phyloP scores from a whole-genome alignment of 345 rosid genomes.

The Cardamine chenopodiifolia region DNA sequence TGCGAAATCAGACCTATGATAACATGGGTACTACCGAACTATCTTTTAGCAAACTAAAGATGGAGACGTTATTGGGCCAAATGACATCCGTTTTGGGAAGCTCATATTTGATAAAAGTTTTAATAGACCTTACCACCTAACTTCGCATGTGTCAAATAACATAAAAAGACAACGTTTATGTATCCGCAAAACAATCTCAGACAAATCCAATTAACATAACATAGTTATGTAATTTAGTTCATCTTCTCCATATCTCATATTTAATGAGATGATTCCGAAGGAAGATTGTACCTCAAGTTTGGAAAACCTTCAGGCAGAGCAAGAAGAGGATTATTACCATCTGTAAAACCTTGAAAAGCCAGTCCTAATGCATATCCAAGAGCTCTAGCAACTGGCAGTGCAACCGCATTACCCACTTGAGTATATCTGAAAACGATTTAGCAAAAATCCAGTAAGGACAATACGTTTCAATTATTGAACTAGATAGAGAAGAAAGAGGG shows the following conservation, averaged over 20 bases:
- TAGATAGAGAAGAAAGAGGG: background rate
- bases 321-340: constrained; percentile 40
- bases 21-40: background rate
- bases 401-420: constrained; percentile 85
- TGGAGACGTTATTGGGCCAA: background rate
- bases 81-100: background rate
- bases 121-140: too few relatives aligned
- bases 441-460: background rate
- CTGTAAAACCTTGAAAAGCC: constrained; percentile 44
- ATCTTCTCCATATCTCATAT: too few relatives aligned
- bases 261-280: constrained; percentile 23
- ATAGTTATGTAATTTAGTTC: too few relatives aligned
- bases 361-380: constrained; percentile 57
- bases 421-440: constrained; percentile 48
- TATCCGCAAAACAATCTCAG: background rate
- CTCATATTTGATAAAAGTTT: background rate
- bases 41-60: background rate
- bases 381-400: constrained; percentile 74
- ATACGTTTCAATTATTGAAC: too few relatives aligned
- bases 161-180: background rate
- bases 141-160: too few relatives aligned
- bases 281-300: background rate
- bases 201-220: background rate
- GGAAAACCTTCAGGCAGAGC: constrained; percentile 50
- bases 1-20: background rate